Evolutionary conservation across 2,329 filamentous ascomycete genomes (phyloP), one percentile per base, ranked within the genome.

Genomic region (Ophiostoma piceae): DNA sequence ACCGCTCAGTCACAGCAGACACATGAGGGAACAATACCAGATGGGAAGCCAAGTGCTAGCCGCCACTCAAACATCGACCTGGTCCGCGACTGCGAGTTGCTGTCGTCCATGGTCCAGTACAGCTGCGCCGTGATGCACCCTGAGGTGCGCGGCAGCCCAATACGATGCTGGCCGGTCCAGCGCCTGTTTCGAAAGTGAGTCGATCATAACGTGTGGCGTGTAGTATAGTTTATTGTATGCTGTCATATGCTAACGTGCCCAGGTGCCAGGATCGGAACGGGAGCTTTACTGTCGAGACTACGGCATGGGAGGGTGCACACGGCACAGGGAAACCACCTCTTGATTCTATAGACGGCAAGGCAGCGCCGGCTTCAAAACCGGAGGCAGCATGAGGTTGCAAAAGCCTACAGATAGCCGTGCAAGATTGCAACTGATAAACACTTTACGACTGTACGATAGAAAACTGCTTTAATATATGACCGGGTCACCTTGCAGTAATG

Each of bases 211-310:
- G 22, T 11, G 7, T 64, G 2, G 3, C 19, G 19, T 32, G 47
- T 14, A 5, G 6, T 7, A 32, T 29, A 3, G n/a, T 26, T 2
- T 2, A 3, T 8, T 57, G 51, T 57, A 3, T 12, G 9, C 2
- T n/a, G 29, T 19, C 19, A 43, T 4, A n/a, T 8, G 9, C 5
- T 67, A 19, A 62, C 19, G 4, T 6, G 1, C 43, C 14, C 76
- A 89, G 87, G 74, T 89, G 87, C 77, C 79, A 80, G 71, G 86
- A 88, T 77, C 82, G 79, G 74, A 84, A 85, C 16, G 85, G 84
- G 4, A 79, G 71, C 8, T 90, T 89, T 74, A 84, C 81, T 76
- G 84, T 88, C 62, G 87, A 90, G 79, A 90, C 87, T 32, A 89
- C 87, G 14, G 81, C 83, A 62, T 89, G 87, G 87, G 87, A 89